Evolutionary conservation across 352 stramenopile species (phyloP).

Genomic region (Phytopythium oedochilum): DNA sequence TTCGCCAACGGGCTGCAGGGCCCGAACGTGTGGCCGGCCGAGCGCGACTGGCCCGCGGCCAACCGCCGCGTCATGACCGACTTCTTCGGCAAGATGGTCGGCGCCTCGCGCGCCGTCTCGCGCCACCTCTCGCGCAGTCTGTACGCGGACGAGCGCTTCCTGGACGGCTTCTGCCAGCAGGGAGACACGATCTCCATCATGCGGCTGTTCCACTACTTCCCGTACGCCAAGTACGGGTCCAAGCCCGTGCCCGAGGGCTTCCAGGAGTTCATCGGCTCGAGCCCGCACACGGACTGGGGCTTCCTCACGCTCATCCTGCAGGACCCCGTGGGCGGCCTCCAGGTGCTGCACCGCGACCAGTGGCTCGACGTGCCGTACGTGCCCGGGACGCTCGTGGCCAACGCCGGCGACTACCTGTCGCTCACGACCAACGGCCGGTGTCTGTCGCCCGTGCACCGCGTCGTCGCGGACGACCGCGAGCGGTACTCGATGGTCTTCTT

Average conservation of each 20-base stretch:
- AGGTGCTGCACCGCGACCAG: conserved; percentile 61
- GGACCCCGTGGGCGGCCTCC: conserved; percentile 61
- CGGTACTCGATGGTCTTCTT: conserved; percentile 85
- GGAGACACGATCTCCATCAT: conserved; percentile 84
- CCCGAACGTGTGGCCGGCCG: conserved; percentile 61
- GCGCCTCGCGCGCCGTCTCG: conserved; percentile 45
- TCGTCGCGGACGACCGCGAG: conserved; percentile 64
- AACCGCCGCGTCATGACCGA: conserved; percentile 43
- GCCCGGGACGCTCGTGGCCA: conserved; percentile 65
- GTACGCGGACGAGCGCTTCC: conserved; percentile 41
- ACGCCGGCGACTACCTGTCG: conserved; percentile 79
- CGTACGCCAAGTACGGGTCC: conserved; percentile 46
- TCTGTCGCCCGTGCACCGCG: conserved; percentile 68
- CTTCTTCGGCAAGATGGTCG: conserved; percentile 56
- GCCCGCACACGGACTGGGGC: conserved; percentile 81
- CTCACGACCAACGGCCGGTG: conserved; percentile 62
- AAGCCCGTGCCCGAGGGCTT: conserved; percentile 29
- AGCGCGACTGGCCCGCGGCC: conserved; percentile 16
- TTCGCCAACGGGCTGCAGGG: conserved; percentile 67
- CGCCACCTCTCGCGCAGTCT: conserved; percentile 42
- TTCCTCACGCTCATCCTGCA: conserved; percentile 85
- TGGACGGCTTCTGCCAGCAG: conserved; percentile 53
- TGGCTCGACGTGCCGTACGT: conserved; percentile 78
- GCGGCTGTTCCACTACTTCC: conserved; percentile 84
- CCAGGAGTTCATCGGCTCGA: conserved; percentile 72